Evolutionary conservation across 73 alveolate species (phyloP).

Genomic region (Paramecium caudatum): DNA sequence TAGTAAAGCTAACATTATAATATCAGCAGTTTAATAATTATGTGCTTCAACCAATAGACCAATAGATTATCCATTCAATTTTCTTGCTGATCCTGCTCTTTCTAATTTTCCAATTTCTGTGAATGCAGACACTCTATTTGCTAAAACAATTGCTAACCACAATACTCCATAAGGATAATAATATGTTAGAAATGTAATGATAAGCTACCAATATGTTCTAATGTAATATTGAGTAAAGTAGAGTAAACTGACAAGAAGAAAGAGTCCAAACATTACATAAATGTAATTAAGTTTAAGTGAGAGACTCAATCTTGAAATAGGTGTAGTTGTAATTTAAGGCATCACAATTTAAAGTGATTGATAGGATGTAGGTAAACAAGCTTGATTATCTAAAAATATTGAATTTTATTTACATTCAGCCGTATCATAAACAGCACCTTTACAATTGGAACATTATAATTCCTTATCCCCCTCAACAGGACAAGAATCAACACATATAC

Average conservation of each 20-base stretch:
- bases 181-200: not conserved
- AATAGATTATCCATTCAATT: slow-evolving; percentile 1
- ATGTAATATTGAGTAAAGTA: not conserved
- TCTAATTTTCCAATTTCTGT: not conserved
- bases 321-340: slow-evolving; percentile 17
- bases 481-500: not conserved
- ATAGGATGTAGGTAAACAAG: not conserved
- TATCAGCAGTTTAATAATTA: not conserved
- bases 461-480: not conserved
- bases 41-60: not conserved
- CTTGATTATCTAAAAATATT: not conserved
- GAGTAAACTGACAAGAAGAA: not conserved
- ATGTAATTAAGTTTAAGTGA: no score
- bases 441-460: not conserved
- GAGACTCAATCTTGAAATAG: no score
- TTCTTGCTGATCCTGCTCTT: not conserved
- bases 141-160: not conserved
- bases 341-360: not conserved
- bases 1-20: not conserved
- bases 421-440: not conserved
- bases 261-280: no score
- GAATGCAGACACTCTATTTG: not conserved
- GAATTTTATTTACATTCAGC: not conserved
- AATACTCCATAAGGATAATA: slow-evolving; percentile 11
- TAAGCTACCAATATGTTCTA: not conserved